Percentiles rank a stretch among this genome's conserved stretches.
phyloP scores from a whole-genome alignment of 148 eudicot species.

The Camellia lanceoleosa region DNA sequence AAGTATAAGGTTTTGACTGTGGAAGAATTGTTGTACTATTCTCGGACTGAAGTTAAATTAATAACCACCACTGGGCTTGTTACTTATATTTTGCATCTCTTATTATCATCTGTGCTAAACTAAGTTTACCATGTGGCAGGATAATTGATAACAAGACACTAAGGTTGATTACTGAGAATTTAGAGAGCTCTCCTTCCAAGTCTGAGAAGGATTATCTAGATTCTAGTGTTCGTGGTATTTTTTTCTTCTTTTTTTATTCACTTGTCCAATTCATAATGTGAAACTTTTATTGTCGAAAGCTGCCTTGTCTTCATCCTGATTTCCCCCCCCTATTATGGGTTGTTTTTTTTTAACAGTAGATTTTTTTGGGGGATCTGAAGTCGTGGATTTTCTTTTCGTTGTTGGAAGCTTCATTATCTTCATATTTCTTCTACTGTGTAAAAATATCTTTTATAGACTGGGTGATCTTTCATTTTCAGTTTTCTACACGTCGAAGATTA shows the following conservation, averaged over 20 bases:
- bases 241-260: constrained; percentile 14
- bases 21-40: background rate
- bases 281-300: no score
- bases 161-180: constrained; percentile 65
- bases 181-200: constrained; percentile 58
- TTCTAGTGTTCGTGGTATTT: constrained; percentile 67
- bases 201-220: constrained; percentile 57
- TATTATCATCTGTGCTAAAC: constrained; percentile 14
- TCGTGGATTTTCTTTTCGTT: no score
- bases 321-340: no score
- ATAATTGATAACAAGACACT: constrained; percentile 82
- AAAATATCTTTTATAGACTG: background rate
- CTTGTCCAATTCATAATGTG: background rate
- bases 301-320: no score
- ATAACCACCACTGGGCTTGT: background rate
- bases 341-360: no score
- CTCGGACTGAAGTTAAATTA: background rate
- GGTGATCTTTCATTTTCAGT: background rate
- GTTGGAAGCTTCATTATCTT: no score
- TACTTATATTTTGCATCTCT: constrained; percentile 7
- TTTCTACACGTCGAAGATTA: background rate
- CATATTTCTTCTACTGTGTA: no score
- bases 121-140: constrained; percentile 43
- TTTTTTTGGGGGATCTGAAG: no score
- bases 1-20: background rate